Percentiles rank a stretch among this genome's conserved stretches.
These are phyloP conservation scores for Tripterygium wilfordii DNA, from an alignment of 177 flowering plant species.

Conservation along the genomic window DNA sequence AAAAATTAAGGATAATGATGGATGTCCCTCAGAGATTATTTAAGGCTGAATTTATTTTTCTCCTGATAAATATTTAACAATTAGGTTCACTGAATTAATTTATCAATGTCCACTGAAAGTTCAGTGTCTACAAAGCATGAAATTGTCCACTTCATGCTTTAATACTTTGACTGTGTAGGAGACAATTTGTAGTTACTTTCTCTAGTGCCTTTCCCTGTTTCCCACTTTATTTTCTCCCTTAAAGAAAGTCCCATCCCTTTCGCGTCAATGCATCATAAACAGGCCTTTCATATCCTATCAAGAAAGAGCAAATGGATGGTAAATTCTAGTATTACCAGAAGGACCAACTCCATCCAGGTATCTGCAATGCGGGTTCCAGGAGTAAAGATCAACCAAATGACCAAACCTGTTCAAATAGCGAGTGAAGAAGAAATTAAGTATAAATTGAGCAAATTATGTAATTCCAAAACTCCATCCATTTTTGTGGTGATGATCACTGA, in stretches of 20 bases:
- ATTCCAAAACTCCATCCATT: too few species aligned
- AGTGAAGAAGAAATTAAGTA: too few species aligned
- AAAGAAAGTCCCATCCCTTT: conserved; percentile 4
- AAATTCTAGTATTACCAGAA: conserved; percentile 48
- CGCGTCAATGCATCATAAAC: not conserved
- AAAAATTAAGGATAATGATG: too few species aligned
- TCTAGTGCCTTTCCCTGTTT: conserved; percentile 1
- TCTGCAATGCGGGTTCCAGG: conserved; percentile 94
- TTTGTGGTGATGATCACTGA: too few species aligned
- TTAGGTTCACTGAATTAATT: not conserved
- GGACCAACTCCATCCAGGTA: conserved; percentile 82
- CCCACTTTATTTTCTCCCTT: conserved; percentile 3
- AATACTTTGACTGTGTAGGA: conserved; percentile 4
- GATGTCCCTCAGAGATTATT: too few species aligned
- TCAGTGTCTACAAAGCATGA: not conserved
- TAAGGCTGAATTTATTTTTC: too few species aligned
- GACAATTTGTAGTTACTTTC: not conserved
- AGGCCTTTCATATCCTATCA: not conserved
- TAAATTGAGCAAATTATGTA: too few species aligned
- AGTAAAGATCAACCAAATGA: conserved; percentile 83
- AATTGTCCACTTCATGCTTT: not conserved
- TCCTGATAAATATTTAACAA: not conserved
- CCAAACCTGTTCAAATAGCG: conserved; percentile 79
- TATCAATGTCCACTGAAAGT: not conserved
- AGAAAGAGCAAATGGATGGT: not conserved